phyloP scores from a whole-genome alignment of 768 basidiomycete genomes.

The Rossbeevera mucosa region DNA sequence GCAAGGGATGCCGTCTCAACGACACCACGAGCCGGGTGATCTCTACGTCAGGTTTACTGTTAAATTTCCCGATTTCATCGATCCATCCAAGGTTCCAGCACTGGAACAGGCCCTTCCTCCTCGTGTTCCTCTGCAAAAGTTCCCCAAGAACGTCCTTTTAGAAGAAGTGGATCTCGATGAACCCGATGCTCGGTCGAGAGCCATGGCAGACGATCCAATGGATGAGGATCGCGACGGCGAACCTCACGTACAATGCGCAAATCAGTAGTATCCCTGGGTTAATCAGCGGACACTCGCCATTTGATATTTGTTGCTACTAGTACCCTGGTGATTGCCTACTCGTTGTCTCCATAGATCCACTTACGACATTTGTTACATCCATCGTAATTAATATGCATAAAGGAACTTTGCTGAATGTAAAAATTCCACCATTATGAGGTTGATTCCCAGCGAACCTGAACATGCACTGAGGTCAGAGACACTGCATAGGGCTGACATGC shows the following conservation, averaged over 20 bases:
- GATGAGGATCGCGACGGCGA: conserved; percentile 86
- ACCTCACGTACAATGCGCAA: conserved; percentile 93
- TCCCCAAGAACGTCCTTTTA: conserved; percentile 58
- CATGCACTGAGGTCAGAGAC: neutral
- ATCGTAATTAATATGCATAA: conserved; percentile 27
- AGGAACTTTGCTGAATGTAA: conserved; percentile 4
- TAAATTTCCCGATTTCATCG: conserved; percentile 82
- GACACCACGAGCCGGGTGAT: conserved; percentile 96
- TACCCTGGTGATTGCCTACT: conserved; percentile 19
- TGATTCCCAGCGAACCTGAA: conserved; percentile 29
- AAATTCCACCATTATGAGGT: conserved; percentile 5
- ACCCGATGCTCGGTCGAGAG: conserved; percentile 55
- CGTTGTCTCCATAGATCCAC: conserved; percentile 28
- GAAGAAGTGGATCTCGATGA: conserved; percentile 87
- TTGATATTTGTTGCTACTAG: conserved; percentile 18
- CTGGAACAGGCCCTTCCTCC: conserved; percentile 86
- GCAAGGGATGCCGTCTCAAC: conserved; percentile 98
- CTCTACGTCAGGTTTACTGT: conserved; percentile 84
- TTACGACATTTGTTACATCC: conserved; percentile 26
- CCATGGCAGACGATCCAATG: conserved; percentile 74
- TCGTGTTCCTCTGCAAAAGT: conserved; percentile 61
- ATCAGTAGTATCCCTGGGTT: conserved; percentile 51
- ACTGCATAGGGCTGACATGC: neutral
- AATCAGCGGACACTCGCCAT: conserved; percentile 13
- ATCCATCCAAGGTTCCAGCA: conserved; percentile 56